phyloP scores from a whole-genome alignment of 768 basidiomycete genomes.

The Auriculariales sp. region DNA sequence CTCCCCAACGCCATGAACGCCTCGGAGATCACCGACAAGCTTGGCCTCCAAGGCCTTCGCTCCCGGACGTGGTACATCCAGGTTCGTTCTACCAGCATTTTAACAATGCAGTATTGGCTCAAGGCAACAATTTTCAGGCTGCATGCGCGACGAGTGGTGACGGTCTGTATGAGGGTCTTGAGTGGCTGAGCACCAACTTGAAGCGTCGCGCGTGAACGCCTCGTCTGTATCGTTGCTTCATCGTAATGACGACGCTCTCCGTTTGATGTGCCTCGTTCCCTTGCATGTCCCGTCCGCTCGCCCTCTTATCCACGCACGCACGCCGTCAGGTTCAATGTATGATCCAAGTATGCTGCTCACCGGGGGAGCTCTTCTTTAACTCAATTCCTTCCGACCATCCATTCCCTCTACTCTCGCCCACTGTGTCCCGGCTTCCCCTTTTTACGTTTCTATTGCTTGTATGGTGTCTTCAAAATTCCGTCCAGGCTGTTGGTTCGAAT shows the following conservation, averaged over 20 bases:
- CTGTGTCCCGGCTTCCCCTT: too few relatives aligned
- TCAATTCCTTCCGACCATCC: background rate
- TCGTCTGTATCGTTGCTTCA: background rate
- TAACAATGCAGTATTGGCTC: constrained; percentile 6
- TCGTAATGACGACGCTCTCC: too few relatives aligned
- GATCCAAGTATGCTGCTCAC: constrained; percentile 1
- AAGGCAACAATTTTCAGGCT: constrained; percentile 37
- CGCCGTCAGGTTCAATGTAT: constrained; percentile 1
- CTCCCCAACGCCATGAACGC: constrained; percentile 99
- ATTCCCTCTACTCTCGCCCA: too few relatives aligned
- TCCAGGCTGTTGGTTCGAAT: too few relatives aligned
- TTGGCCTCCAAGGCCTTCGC: constrained; percentile 91
- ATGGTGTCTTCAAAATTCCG: too few relatives aligned
- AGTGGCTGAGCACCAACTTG: constrained; percentile 87
- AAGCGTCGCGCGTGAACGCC: constrained; percentile 56
- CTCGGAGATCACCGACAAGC: constrained; percentile 97
- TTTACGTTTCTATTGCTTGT: background rate
- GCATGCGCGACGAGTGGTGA: constrained; percentile 98
- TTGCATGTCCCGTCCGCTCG: background rate
- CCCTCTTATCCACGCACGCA: background rate
- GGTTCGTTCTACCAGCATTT: constrained; percentile 22
- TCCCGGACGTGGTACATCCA: constrained; percentile 98
- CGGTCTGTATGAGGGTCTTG: constrained; percentile 95
- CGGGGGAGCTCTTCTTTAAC: constrained; percentile 1
- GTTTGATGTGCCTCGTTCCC: background rate